phyloP scores from a whole-genome alignment of 2,329 filamentous ascomycete genomes.

The Cercospora zeae-maydis region DNA sequence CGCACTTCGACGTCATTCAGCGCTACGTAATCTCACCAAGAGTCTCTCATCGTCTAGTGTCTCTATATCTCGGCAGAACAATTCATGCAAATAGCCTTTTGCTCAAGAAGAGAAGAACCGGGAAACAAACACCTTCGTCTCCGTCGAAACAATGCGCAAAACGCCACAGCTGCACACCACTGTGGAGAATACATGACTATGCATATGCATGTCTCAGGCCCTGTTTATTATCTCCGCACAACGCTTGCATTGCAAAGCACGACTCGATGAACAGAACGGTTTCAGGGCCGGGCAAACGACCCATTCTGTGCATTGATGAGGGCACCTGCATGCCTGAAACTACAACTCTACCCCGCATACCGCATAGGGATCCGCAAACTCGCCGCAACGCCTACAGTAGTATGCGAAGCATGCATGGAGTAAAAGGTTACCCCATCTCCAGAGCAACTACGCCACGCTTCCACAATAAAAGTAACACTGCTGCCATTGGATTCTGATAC shows the following conservation, averaged over 20 bases:
- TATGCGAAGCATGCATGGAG: too few relatives aligned
- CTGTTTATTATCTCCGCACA: too few relatives aligned
- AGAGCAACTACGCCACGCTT: too few relatives aligned
- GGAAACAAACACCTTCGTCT: neutral
- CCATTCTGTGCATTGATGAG: too few relatives aligned
- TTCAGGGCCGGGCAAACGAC: too few relatives aligned
- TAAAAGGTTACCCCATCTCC: too few relatives aligned
- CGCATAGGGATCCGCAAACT: too few relatives aligned
- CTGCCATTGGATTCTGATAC: too few relatives aligned
- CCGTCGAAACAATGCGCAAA: neutral
- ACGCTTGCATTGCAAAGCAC: neutral
- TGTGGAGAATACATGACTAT: neutral
- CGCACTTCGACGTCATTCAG: neutral
- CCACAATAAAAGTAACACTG: too few relatives aligned
- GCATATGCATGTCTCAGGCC: neutral
- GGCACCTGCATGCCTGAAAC: too few relatives aligned
- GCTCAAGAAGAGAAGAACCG: neutral
- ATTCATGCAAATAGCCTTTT: neutral
- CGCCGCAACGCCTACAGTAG: too few relatives aligned
- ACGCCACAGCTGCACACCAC: neutral
- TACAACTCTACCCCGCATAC: too few relatives aligned
- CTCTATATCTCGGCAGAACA: neutral
- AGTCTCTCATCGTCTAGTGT: neutral
- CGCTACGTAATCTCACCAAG: neutral
- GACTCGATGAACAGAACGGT: neutral